phyloP scores from a whole-genome alignment of 2,329 filamentous ascomycete genomes.

The Proliferodiscus dingleyae region DNA sequence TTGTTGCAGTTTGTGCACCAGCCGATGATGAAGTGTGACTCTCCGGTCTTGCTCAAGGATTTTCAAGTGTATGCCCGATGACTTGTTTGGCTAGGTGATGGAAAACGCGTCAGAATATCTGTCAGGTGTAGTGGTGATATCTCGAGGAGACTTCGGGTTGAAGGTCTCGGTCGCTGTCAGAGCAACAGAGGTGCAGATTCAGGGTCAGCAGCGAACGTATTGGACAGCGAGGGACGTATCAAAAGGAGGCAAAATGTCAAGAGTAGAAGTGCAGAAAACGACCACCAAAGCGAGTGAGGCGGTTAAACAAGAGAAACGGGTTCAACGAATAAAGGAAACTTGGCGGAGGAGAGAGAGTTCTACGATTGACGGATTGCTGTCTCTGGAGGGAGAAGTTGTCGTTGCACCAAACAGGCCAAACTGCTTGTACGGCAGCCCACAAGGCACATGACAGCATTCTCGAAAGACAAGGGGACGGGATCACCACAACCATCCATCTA shows the following conservation, averaged over 20 bases:
- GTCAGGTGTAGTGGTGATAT: too few relatives aligned
- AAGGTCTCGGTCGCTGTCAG: constrained; percentile 18
- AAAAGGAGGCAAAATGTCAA: constrained; percentile 19
- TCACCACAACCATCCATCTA: too few relatives aligned
- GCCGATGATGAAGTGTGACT: background rate
- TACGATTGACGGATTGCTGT: constrained; percentile 4
- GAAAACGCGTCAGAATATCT: too few relatives aligned
- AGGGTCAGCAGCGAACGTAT: constrained; percentile 7
- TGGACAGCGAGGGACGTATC: constrained; percentile 14
- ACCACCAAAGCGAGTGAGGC: constrained; percentile 57
- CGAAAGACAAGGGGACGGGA: too few relatives aligned
- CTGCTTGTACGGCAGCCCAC: too few relatives aligned
- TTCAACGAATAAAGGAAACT: constrained; percentile 12
- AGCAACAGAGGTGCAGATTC: constrained; percentile 19
- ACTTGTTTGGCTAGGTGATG: too few relatives aligned
- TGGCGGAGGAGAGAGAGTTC: constrained; percentile 12
- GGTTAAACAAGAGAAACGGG: constrained; percentile 20
- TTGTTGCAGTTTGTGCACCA: constrained; percentile 15
- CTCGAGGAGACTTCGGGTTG: too few relatives aligned
- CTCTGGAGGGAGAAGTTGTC: constrained; percentile 2
- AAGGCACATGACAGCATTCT: too few relatives aligned
- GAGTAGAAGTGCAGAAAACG: constrained; percentile 30
- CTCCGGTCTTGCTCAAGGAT: too few relatives aligned
- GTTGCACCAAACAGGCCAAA: too few relatives aligned
- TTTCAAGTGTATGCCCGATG: too few relatives aligned